A percentile compares a stretch with the other conserved stretches of the same genome.
phyloP scores from a whole-genome alignment of 805 yeast species.

The Metschnikowia dekortorum region DNA sequence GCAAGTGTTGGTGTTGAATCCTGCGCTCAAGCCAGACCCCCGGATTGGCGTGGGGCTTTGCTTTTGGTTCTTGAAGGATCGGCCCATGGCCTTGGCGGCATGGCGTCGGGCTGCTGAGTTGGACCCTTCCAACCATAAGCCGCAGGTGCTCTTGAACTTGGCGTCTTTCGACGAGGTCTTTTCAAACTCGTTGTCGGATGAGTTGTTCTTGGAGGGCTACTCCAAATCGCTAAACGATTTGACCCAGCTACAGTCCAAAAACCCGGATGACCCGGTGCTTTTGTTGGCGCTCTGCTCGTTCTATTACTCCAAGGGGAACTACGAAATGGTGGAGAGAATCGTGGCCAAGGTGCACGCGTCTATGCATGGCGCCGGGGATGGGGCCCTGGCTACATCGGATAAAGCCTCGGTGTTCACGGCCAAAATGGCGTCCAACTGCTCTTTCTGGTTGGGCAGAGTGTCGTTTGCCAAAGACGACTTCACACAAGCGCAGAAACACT shows the following conservation, averaged over 20 bases:
- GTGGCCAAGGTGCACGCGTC: conserved; percentile 43
- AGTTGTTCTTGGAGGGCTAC: conserved; percentile 59
- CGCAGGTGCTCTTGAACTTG: conserved; percentile 61
- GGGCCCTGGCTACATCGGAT: conserved; percentile 7
- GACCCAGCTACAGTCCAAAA: conserved; percentile 33
- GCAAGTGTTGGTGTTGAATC: conserved; percentile 70
- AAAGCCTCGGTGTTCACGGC: conserved; percentile 26
- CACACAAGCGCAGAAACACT: conserved; percentile 65
- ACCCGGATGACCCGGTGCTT: conserved; percentile 54
- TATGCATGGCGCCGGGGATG: background rate
- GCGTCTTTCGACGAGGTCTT: conserved; percentile 63
- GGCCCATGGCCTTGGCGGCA: conserved; percentile 67
- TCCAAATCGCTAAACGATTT: conserved; percentile 51
- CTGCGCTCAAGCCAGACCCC: conserved; percentile 82
- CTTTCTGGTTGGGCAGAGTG: conserved; percentile 84
- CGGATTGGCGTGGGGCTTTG: conserved; percentile 93
- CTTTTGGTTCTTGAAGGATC: conserved; percentile 83
- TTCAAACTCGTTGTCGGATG: conserved; percentile 52
- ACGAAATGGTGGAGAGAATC: conserved; percentile 52
- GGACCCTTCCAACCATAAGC: conserved; percentile 55
- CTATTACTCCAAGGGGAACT: conserved; percentile 65
- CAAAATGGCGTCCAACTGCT: conserved; percentile 32
- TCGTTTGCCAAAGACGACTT: conserved; percentile 56
- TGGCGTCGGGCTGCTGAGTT: conserved; percentile 79
- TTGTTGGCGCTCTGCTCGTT: conserved; percentile 65